Evolutionary conservation across 2,329 filamentous ascomycete genomes (phyloP).

Genomic region (Botrytis elliptica): DNA sequence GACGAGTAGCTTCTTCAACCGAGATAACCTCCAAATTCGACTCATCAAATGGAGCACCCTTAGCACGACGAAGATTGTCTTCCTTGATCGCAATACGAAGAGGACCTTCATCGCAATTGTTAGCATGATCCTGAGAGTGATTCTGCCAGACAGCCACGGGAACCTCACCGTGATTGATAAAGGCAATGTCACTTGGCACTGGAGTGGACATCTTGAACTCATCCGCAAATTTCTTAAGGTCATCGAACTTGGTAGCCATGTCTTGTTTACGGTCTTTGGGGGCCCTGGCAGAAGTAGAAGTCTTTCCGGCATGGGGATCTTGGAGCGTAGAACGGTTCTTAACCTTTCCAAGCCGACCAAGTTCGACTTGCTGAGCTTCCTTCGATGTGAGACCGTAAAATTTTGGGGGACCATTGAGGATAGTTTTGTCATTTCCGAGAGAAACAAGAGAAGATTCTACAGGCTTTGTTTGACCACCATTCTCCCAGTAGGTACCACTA

Average conservation of each 20-base stretch:
- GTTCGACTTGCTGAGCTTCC: neutral
- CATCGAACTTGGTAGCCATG: neutral
- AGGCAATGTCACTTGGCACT: neutral
- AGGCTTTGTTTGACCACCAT: neutral
- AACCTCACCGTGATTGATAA: slow-evolving; percentile 1
- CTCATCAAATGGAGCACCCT: neutral
- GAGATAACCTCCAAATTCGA: neutral
- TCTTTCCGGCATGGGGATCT: neutral
- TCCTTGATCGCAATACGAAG: neutral
- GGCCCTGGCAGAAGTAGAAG: neutral
- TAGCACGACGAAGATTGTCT: neutral
- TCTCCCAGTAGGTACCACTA: neutral
- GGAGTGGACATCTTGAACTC: neutral
- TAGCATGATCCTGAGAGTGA: neutral
- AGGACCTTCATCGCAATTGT: neutral
- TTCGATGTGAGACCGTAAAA: neutral
- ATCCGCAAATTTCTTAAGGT: neutral
- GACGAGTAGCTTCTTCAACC: neutral
- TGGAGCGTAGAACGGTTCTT: too few relatives aligned
- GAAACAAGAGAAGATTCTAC: neutral
- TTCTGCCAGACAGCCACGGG: neutral
- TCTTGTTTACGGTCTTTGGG: neutral
- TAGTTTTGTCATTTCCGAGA: neutral
- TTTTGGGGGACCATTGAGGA: neutral
- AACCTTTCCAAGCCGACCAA: neutral